Evolutionary conservation across 2,329 filamentous ascomycete genomes (phyloP).

Genomic region (Amylocarpus encephaloides): DNA sequence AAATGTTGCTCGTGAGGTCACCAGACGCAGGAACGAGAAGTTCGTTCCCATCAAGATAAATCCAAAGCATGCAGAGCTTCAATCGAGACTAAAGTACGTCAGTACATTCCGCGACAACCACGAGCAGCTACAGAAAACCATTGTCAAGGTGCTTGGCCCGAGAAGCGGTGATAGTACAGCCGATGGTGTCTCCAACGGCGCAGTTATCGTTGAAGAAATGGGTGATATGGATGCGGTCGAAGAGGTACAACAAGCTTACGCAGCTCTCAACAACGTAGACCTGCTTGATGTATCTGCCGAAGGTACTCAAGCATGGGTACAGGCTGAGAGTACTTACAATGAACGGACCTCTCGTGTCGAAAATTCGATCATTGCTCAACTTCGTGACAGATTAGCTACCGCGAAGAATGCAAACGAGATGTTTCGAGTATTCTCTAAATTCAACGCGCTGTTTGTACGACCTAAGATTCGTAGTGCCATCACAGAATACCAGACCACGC

Average conservation of each 20-base stretch:
- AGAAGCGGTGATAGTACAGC: slow-evolving; percentile 51
- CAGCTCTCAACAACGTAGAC: slow-evolving; percentile 89
- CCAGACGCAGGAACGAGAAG: slow-evolving; percentile 86
- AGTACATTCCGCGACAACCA: slow-evolving; percentile 93
- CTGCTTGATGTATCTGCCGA: slow-evolving; percentile 85
- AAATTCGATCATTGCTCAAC: slow-evolving; percentile 93
- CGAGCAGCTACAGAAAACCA: slow-evolving; percentile 93
- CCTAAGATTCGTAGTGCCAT: slow-evolving; percentile 99
- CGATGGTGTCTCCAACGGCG: slow-evolving; percentile 51
- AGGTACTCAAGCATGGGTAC: slow-evolving; percentile 86
- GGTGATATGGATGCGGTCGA: slow-evolving; percentile 96
- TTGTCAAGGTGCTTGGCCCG: slow-evolving; percentile 90
- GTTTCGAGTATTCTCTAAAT: slow-evolving; percentile 99
- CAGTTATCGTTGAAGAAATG: slow-evolving; percentile 82
- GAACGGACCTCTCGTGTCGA: slow-evolving; percentile 95
- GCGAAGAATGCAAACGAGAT: slow-evolving; percentile 98
- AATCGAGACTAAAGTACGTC: slow-evolving; percentile 89
- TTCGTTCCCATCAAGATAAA: slow-evolving; percentile 98
- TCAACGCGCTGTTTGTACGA: slow-evolving; percentile 96
- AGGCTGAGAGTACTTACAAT: slow-evolving; percentile 93
- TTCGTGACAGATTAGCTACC: slow-evolving; percentile 87
- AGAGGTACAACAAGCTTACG: slow-evolving; percentile 91
- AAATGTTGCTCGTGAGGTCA: slow-evolving; percentile 92
- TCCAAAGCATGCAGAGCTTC: slow-evolving; percentile 79
- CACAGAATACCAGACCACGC: slow-evolving; percentile 93